Conservation (phyloP, 2,329 filamentous ascomycete genomes). For the Pseudocercospora fijiensis region DNA sequence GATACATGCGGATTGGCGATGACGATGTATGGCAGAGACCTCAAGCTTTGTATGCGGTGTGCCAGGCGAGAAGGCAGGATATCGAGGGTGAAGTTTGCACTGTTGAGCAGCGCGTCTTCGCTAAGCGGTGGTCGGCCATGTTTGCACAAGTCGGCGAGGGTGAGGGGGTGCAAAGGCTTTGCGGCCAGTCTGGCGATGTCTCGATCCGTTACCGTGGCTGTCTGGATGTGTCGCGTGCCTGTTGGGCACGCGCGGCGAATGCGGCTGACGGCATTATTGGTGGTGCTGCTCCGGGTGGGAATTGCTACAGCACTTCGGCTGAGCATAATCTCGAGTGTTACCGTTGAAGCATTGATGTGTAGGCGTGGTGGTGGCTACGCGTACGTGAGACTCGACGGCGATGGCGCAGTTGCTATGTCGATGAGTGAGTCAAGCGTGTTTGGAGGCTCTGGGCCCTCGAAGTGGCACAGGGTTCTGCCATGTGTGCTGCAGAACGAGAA, state of each 20-base stretch:
- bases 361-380: neutral
- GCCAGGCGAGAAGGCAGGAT: conserved; percentile 90
- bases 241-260: neutral
- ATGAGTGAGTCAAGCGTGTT: neutral
- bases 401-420: neutral
- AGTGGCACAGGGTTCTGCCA: neutral
- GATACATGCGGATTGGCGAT: conserved; percentile 96
- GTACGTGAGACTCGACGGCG: neutral
- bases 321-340: conserved; percentile 29
- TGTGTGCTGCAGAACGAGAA: neutral
- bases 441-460: neutral
- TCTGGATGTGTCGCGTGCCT: conserved; percentile 37
- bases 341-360: conserved; percentile 18
- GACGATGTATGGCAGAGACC: conserved; percentile 94
- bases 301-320: conserved; percentile 30
- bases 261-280: conserved; percentile 18
- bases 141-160: conserved; percentile 85
- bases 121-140: conserved; percentile 83
- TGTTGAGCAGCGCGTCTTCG: conserved; percentile 74
- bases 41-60: conserved; percentile 86
- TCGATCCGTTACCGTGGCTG: conserved; percentile 58
- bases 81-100: conserved; percentile 92
- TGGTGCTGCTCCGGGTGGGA: conserved; percentile 18
- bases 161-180: conserved; percentile 75
- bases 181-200: conserved; percentile 77